phyloP scores from a whole-genome alignment of 345 rosid genomes.

The Hibiscus tridactylites region DNA sequence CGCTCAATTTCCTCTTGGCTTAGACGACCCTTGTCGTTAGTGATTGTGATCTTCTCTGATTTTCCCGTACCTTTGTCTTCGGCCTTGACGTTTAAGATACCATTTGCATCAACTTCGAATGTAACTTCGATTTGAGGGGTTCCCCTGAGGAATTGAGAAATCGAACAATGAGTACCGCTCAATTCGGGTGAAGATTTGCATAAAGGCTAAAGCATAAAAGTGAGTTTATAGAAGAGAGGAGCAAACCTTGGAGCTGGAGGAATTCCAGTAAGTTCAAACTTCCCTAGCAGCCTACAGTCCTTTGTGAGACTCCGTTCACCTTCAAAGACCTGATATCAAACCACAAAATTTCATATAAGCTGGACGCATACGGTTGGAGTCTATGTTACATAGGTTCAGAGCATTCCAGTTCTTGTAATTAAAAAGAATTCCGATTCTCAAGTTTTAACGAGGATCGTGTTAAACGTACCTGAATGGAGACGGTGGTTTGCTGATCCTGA shows the following conservation, averaged over 20 bases:
- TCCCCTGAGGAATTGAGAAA: conserved; percentile 44
- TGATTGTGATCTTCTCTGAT: conserved; percentile 91
- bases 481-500: conserved; percentile 97
- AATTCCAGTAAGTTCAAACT: conserved; percentile 70
- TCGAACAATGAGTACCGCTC: background rate
- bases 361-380: background rate
- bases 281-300: conserved; percentile 81
- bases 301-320: conserved; percentile 98
- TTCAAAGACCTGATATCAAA: conserved; percentile 63
- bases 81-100: conserved; percentile 84
- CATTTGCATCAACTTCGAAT: conserved; percentile 91
- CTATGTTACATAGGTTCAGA: background rate
- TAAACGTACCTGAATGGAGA: conserved; percentile 70
- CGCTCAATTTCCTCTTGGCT: conserved; percentile 95
- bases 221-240: background rate
- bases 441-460: background rate
- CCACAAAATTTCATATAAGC: conserved; percentile 3
- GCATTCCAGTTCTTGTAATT: background rate
- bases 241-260: conserved; percentile 87
- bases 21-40: conserved; percentile 91
- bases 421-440: background rate
- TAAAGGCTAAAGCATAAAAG: background rate
- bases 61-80: conserved; percentile 90
- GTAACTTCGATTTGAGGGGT: conserved; percentile 98
- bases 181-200: background rate